Percentiles rank a stretch among this genome's conserved stretches.
Evolutionary conservation across 164 flowering plant species (phyloP).

Genomic region (Chimonanthus salicifolius): DNA sequence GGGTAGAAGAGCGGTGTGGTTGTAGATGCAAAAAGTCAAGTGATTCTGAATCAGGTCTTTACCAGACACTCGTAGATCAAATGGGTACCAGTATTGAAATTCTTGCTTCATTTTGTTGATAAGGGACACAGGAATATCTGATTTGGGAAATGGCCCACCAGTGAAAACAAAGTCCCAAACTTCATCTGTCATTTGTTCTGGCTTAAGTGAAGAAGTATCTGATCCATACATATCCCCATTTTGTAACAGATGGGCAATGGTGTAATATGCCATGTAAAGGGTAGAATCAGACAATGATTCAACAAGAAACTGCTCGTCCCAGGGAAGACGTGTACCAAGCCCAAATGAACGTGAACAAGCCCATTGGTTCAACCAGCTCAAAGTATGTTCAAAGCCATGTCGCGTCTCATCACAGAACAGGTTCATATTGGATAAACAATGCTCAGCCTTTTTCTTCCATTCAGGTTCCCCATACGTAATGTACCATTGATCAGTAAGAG

Average conservation of each 20-base stretch:
- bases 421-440: constrained; percentile 60
- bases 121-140: constrained; percentile 37
- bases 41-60: constrained; percentile 95
- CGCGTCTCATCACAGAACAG: constrained; percentile 65
- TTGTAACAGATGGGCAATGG: constrained; percentile 71
- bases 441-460: constrained; percentile 65
- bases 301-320: constrained; percentile 81
- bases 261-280: constrained; percentile 87
- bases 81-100: constrained; percentile 94
- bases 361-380: constrained; percentile 78
- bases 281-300: constrained; percentile 92
- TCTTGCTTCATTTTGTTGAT: constrained; percentile 84
- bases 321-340: constrained; percentile 69
- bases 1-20: constrained; percentile 74
- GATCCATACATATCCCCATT: constrained; percentile 35
- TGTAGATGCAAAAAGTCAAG: constrained; percentile 76
- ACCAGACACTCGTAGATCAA: constrained; percentile 89
- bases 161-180: constrained; percentile 80
- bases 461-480: constrained; percentile 75
- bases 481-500: constrained; percentile 92
- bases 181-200: constrained; percentile 80
- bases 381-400: constrained; percentile 79
- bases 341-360: constrained; percentile 48
- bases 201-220: constrained; percentile 51
- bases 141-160: constrained; percentile 50